These are phyloP conservation scores for Xylariaceae sp. DNA, from an alignment of 2,329 filamentous ascomycete species.

Conservation along the genomic window DNA sequence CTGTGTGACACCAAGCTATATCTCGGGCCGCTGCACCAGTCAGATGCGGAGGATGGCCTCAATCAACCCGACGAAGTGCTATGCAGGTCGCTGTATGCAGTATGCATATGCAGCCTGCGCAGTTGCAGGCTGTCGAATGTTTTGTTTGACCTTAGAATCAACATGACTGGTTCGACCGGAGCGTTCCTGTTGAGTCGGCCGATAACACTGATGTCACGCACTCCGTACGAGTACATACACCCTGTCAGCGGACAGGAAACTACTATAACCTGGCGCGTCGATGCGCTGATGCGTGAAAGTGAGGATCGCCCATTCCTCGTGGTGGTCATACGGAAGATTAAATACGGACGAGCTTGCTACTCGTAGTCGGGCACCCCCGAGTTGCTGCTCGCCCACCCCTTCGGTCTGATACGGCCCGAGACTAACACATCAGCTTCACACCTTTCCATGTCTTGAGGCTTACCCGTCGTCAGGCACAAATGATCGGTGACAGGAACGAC, in stretches of 20 bases:
- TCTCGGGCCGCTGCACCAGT: slow-evolving; percentile 13
- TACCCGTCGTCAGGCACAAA: neutral
- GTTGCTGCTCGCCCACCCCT: neutral
- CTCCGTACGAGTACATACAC: neutral
- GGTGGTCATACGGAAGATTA: neutral
- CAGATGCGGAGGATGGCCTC: neutral
- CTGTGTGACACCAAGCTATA: slow-evolving; percentile 9
- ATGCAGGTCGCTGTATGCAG: neutral
- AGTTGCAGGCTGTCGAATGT: neutral
- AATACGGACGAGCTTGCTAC: neutral
- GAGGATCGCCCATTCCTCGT: neutral
- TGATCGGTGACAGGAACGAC: neutral
- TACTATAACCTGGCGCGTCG: neutral
- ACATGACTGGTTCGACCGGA: neutral
- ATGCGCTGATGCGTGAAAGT: neutral
- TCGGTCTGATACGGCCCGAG: neutral
- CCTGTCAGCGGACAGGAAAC: neutral
- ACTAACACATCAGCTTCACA: neutral
- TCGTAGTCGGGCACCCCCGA: neutral
- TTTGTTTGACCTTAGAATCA: neutral
- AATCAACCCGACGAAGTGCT: neutral
- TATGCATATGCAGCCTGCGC: neutral
- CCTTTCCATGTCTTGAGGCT: neutral
- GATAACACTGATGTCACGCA: neutral
- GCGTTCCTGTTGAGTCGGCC: neutral